Conservation (phyloP, 352 stramenopile genomes). For the Globisporangium viniferum region DNA sequence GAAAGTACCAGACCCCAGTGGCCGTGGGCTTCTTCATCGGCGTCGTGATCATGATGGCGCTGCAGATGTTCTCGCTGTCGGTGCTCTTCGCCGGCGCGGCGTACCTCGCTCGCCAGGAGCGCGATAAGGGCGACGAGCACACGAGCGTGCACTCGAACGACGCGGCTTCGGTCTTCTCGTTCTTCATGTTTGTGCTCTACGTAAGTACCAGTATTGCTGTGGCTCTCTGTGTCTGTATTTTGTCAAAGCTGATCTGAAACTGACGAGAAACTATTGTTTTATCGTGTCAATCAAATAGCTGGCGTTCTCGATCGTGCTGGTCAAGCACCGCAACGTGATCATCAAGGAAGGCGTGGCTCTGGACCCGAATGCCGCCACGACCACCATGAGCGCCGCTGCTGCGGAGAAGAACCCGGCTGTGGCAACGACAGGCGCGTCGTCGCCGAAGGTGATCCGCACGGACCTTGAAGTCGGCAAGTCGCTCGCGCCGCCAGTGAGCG, state of each 20-base stretch:
- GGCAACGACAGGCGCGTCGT: conserved; percentile 29
- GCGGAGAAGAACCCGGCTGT: conserved; percentile 48
- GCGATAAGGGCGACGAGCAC: conserved; percentile 44
- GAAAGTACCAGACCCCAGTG: conserved; percentile 84
- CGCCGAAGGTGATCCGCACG: conserved; percentile 60
- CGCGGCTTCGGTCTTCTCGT: conserved; percentile 74
- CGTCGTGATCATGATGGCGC: conserved; percentile 89
- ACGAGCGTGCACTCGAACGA: conserved; percentile 79
- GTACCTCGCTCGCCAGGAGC: conserved; percentile 67
- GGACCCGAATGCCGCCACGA: conserved; percentile 29
- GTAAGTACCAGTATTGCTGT: conserved; percentile 33
- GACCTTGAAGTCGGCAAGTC: conserved; percentile 59
- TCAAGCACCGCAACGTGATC: conserved; percentile 78
- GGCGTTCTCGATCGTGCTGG: conserved; percentile 58
- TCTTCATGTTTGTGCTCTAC: conserved; percentile 87
- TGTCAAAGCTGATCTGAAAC: background rate
- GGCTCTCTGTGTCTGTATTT: background rate
- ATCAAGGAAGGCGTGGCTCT: conserved; percentile 67
- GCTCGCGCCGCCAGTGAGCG: conserved; percentile 63
- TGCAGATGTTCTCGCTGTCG: conserved; percentile 84
- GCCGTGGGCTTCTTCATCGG: conserved; percentile 89
- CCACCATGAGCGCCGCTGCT: conserved; percentile 17
- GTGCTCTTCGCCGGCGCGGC: conserved; percentile 73
- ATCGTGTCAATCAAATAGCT: conserved; percentile 25
- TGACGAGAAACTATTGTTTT: conserved; percentile 1